A percentile compares a stretch with the other conserved stretches of the same genome.
Evolutionary conservation across 2,329 filamentous ascomycete genomes (phyloP).

Genomic region (Nothomitra cinnamomea): DNA sequence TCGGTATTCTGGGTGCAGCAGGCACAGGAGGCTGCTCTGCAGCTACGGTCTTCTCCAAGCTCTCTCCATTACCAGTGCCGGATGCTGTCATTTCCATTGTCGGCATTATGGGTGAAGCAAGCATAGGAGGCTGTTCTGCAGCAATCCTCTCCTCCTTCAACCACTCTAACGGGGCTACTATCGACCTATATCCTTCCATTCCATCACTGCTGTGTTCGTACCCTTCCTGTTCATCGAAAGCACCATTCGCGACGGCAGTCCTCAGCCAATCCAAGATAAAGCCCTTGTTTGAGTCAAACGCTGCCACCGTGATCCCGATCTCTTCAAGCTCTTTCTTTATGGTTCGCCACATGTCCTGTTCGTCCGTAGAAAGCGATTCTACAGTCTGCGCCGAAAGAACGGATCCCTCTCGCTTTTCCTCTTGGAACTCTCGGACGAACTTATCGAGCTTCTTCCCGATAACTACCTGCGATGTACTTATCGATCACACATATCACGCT

Average conservation of each 20-base stretch:
- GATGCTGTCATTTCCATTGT: too few relatives aligned
- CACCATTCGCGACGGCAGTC: conserved; percentile 5
- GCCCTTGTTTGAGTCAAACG: conserved; percentile 9
- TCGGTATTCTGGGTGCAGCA: too few relatives aligned
- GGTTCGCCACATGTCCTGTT: conserved; percentile 8
- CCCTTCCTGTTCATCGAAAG: conserved; percentile 8
- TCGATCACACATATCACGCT: neutral
- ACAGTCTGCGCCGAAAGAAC: conserved; percentile 7
- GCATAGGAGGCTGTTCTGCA: too few relatives aligned
- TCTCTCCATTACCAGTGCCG: too few relatives aligned
- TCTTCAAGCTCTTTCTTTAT: conserved; percentile 12
- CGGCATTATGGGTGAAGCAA: too few relatives aligned
- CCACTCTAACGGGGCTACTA: too few relatives aligned
- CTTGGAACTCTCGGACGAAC: conserved; percentile 8
- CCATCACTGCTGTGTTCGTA: neutral
- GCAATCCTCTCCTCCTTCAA: too few relatives aligned
- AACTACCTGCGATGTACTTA: conserved; percentile 7
- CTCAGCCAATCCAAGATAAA: conserved; percentile 11
- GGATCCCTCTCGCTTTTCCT: conserved; percentile 9
- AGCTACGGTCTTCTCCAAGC: too few relatives aligned
- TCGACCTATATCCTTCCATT: too few relatives aligned
- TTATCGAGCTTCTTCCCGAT: conserved; percentile 9
- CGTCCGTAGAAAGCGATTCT: conserved; percentile 9
- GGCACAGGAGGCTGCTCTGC: too few relatives aligned
- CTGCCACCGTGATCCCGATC: conserved; percentile 10